Conservation (phyloP, 2,329 filamentous ascomycete species). For the Pyrenophora graminea region DNA sequence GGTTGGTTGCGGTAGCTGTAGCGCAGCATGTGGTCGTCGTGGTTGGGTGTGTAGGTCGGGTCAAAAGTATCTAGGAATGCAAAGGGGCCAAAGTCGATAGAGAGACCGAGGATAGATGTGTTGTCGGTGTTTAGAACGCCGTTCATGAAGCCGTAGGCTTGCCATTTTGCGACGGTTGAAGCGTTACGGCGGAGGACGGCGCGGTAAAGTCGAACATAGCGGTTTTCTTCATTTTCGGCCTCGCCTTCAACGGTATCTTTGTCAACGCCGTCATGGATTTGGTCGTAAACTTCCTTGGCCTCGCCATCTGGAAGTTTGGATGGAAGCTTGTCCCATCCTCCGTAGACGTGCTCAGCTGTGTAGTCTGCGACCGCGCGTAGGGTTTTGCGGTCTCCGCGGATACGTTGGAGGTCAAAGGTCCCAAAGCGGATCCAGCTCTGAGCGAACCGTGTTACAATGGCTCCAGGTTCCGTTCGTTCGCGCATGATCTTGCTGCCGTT, state of each 20-base stretch:
- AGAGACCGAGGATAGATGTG: conserved; percentile 85
- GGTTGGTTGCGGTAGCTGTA: conserved; percentile 96
- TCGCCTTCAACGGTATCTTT: conserved; percentile 68
- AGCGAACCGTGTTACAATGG: conserved; percentile 90
- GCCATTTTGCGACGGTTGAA: conserved; percentile 86
- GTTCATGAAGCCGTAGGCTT: conserved; percentile 99
- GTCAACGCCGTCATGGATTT: conserved; percentile 54
- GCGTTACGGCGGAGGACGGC: conserved; percentile 87
- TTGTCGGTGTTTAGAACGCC: conserved; percentile 98
- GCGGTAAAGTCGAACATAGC: conserved; percentile 84
- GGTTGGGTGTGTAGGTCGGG: conserved; percentile 91
- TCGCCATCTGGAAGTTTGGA: conserved; percentile 55
- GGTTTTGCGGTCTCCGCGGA: conserved; percentile 75
- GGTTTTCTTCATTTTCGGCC: conserved; percentile 73
- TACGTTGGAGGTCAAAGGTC: conserved; percentile 91
- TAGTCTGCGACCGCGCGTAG: conserved; percentile 79
- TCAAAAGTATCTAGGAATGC: conserved; percentile 98
- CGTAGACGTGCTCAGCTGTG: conserved; percentile 83
- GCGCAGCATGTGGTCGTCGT: conserved; percentile 84
- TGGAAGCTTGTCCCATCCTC: conserved; percentile 84
- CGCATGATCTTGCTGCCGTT: conserved; percentile 64
- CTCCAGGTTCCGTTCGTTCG: conserved; percentile 84
- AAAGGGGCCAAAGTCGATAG: conserved; percentile 94
- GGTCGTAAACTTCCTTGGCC: conserved; percentile 54
- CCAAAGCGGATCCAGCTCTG: conserved; percentile 90